These are phyloP conservation scores for Vinca major DNA, from an alignment of 305 asterid species.

Conservation along the genomic window DNA sequence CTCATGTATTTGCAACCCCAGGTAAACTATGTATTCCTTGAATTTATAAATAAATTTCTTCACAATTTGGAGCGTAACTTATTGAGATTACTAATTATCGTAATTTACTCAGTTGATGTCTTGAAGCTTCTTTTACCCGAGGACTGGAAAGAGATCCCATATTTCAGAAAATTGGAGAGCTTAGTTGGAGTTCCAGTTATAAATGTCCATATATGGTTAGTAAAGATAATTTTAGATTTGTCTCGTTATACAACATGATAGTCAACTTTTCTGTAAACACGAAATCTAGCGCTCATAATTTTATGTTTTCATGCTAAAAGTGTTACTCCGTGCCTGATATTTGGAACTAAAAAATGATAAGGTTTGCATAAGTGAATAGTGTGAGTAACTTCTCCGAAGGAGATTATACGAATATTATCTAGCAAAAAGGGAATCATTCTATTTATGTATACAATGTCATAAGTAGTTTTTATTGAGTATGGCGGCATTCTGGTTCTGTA, in stretches of 20 bases:
- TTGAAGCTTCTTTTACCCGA: conserved; percentile 87
- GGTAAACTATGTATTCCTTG: conserved; percentile 35
- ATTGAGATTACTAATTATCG: conserved; percentile 10
- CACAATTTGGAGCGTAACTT: not conserved
- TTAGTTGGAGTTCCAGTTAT: conserved; percentile 99
- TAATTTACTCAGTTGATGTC: conserved; percentile 56
- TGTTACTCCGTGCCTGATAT: too few species aligned
- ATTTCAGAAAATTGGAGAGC: conserved; percentile 78
- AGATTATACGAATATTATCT: too few species aligned
- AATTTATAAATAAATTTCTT: not conserved
- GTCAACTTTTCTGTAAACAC: too few species aligned
- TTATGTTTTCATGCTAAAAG: too few species aligned
- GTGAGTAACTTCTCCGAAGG: too few species aligned
- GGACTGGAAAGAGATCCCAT: conserved; percentile 73
- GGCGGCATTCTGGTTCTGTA: not conserved
- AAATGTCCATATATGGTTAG: conserved; percentile 84
- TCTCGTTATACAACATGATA: too few species aligned
- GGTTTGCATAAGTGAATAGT: too few species aligned
- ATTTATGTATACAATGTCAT: too few species aligned
- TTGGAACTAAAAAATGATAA: too few species aligned
- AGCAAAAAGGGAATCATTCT: not conserved
- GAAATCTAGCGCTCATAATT: too few species aligned
- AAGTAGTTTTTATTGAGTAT: too few species aligned
- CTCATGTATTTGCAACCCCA: conserved; percentile 85
- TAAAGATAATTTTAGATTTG: too few species aligned